Evolutionary conservation across 177 flowering plant species (phyloP), one percentile per base, ranked within the genome.

Genomic region (Vitis hybrid): DNA sequence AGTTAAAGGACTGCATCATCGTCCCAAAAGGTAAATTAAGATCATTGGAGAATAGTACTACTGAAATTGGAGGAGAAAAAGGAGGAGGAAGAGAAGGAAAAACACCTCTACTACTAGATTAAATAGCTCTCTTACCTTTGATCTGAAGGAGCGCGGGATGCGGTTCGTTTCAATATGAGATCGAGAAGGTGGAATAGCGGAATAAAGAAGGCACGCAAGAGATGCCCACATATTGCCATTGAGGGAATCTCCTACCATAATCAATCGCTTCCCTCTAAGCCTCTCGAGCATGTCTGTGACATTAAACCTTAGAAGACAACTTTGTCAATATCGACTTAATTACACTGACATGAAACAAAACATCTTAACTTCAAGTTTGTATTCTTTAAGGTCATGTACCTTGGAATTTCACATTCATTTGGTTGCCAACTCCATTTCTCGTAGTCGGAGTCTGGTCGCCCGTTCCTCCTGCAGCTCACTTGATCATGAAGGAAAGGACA

Each of bases 191-290:
- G 86, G 74, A 30, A 83, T n/a, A 3, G 79, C 50, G 19, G 90
- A 79, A 62, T 83, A 88, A 12, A 89, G 87, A 57, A 89, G 81
- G 57, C 94, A 89, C 58, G 87, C 81, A 14, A 89, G 85, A 18
- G 94, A 89, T 70, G 88, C 90, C 90, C 90, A 88, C 66, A 82
- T 86, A 75, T 88, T 88, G 63, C 89, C 75, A 69, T 89, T 88
- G 45, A 89, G 82, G 1, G 94, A 89, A 56, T 89, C 94, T 56
- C 94, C 94, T 56, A 83, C 90, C 51, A 89, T 62, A 3, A 87
- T 68, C 76, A 86, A 73, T 61, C 89, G 82, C 75, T 87, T 87
- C 51, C 86, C 90, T 71, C 84, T 83, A 23, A 83, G 79, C 68
- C 81, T 87, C 85, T 87, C 86, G 60, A 90, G 60, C 85, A 90